Conservation (phyloP, 371 early-diverging fungal genomes). For the Apophysomyces variabilis region DNA sequence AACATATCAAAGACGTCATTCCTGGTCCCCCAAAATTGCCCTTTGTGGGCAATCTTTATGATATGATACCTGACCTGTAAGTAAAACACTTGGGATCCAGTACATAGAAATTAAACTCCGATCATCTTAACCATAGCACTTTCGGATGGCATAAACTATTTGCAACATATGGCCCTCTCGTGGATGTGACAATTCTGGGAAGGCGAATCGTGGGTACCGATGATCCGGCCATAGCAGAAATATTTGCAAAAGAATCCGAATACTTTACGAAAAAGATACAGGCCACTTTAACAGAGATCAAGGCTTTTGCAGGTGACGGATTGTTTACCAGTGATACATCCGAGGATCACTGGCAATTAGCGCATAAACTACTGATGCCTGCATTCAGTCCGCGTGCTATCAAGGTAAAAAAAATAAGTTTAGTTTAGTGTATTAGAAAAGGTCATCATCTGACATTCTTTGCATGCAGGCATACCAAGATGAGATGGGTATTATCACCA, state of each 20-base stretch:
- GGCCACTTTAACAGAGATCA: conserved; percentile 35
- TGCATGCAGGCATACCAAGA: conserved; percentile 38
- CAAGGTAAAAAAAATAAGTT: conserved; percentile 24
- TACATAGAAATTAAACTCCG: not conserved
- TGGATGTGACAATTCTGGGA: conserved; percentile 25
- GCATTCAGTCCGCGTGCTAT: conserved; percentile 50
- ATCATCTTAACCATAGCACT: conserved; percentile 8
- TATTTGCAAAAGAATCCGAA: conserved; percentile 42
- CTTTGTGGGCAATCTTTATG: conserved; percentile 34
- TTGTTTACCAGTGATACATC: conserved; percentile 52
- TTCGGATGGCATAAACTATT: conserved; percentile 25
- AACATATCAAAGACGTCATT: conserved; percentile 26
- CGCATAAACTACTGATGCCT: conserved; percentile 60
- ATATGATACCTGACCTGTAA: conserved; percentile 33
- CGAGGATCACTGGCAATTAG: conserved; percentile 51
- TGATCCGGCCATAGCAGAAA: conserved; percentile 42
- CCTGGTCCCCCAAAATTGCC: conserved; percentile 35
- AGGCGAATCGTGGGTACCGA: conserved; percentile 26
- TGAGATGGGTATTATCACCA: conserved; percentile 47
- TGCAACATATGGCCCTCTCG: conserved; percentile 33
- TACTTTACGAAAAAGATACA: conserved; percentile 48
- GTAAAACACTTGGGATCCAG: not conserved
- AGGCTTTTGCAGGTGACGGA: conserved; percentile 43
- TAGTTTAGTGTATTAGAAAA: not conserved
- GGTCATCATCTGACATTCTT: not conserved